These are phyloP conservation scores for Fermentozyma sake DNA, from an alignment of 1,139 yeast species.

Conservation along the genomic window DNA sequence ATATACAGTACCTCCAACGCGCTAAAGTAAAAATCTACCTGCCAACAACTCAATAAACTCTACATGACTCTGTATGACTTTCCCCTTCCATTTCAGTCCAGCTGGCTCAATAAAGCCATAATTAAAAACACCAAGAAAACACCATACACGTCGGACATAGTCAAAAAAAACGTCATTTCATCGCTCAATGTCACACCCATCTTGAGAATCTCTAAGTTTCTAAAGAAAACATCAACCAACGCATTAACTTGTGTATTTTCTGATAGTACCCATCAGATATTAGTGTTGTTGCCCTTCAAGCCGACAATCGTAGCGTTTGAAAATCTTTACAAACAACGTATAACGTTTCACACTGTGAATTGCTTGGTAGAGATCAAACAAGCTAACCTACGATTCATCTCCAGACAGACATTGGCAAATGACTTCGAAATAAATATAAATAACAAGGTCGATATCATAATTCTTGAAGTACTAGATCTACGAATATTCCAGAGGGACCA, in stretches of 20 bases:
- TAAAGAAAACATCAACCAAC: constrained; percentile 13
- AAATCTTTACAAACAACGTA: constrained; percentile 23
- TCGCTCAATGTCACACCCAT: constrained; percentile 19
- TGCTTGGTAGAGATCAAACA: constrained; percentile 20
- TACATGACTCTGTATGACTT: too few relatives aligned
- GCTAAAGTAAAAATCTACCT: too few relatives aligned
- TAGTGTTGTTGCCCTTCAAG: constrained; percentile 25
- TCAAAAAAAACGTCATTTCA: constrained; percentile 15
- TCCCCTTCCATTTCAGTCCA: constrained; percentile 20
- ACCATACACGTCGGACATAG: constrained; percentile 11
- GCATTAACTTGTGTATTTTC: constrained; percentile 27
- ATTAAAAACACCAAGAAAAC: constrained; percentile 2
- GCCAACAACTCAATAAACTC: too few relatives aligned
- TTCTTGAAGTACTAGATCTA: constrained; percentile 23
- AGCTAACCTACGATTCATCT: constrained; percentile 23
- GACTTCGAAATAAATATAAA: constrained; percentile 2
- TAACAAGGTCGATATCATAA: constrained; percentile 12
- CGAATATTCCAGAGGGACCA: constrained; percentile 29
- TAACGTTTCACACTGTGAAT: constrained; percentile 27
- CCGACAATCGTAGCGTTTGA: constrained; percentile 29
- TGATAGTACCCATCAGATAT: constrained; percentile 28
- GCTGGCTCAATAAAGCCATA: constrained; percentile 19
- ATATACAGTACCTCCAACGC: too few relatives aligned
- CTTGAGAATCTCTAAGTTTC: constrained; percentile 24
- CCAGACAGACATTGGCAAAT: constrained; percentile 2